Conservation (phyloP, 2,329 filamentous ascomycete genomes). For the Aurifilum marmelostoma region DNA sequence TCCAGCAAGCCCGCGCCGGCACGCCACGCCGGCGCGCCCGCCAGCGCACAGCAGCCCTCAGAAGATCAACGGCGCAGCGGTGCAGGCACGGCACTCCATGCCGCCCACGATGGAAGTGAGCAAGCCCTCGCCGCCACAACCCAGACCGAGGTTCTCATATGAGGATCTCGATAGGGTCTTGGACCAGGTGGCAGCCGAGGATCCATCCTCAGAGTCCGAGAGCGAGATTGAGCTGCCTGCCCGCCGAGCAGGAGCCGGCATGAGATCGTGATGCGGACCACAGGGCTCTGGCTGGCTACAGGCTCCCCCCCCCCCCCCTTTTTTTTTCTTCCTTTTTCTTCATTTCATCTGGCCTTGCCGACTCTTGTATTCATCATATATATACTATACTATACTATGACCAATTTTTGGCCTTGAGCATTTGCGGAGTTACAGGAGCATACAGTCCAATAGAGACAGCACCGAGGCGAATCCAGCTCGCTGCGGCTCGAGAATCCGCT, state of each 20-base stretch:
- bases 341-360: background rate
- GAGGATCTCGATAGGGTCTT: constrained; percentile 64
- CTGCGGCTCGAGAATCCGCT: background rate
- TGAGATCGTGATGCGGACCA: constrained; percentile 6
- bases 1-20: constrained; percentile 39
- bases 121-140: constrained; percentile 39
- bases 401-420: background rate
- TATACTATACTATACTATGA: background rate
- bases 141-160: constrained; percentile 51
- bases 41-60: constrained; percentile 48
- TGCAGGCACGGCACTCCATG: constrained; percentile 45
- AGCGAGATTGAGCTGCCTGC: constrained; percentile 57
- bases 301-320: too few relatives aligned
- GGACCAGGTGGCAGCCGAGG: constrained; percentile 54
- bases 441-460: constrained; percentile 1
- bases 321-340: too few relatives aligned
- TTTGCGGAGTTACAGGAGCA: constrained; percentile 6
- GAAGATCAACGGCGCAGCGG: constrained; percentile 45
- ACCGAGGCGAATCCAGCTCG: background rate
- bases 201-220: constrained; percentile 61
- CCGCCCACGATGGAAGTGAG: constrained; percentile 56
- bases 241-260: constrained; percentile 30
- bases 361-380: constrained; percentile 1
- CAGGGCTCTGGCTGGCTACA: background rate
- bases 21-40: constrained; percentile 32